phyloP scores from a whole-genome alignment of 2,329 filamentous ascomycete species.

The Coleophoma eucalyptorum region DNA sequence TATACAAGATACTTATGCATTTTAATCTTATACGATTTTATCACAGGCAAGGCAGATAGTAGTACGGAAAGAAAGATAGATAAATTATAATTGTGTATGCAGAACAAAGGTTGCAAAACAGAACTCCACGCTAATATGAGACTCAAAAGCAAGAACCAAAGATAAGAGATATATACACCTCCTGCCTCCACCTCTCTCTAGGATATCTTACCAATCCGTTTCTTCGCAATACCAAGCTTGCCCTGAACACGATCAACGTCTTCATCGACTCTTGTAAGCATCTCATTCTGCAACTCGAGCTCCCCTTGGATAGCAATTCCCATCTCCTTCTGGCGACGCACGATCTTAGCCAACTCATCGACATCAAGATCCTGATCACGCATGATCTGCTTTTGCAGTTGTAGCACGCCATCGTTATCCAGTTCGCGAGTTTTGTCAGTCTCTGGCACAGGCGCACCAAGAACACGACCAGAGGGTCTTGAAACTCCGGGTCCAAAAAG shows the following conservation, averaged over 20 bases:
- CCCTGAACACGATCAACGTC: slow-evolving; percentile 62
- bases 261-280: slow-evolving; percentile 63
- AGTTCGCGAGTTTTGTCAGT: slow-evolving; percentile 73
- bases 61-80: too few species aligned
- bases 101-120: neutral
- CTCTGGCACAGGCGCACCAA: slow-evolving; percentile 70
- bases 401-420: slow-evolving; percentile 70
- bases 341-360: slow-evolving; percentile 62
- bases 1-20: too few species aligned
- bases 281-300: slow-evolving; percentile 65
- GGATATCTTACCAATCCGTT: slow-evolving; percentile 61
- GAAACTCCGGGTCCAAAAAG: slow-evolving; percentile 39
- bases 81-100: too few species aligned
- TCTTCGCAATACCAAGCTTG: slow-evolving; percentile 73
- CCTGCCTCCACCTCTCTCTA: neutral
- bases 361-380: slow-evolving; percentile 71
- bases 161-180: neutral
- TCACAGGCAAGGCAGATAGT: too few species aligned
- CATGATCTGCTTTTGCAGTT: slow-evolving; percentile 73
- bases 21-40: too few species aligned
- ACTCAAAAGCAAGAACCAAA: slow-evolving; percentile 2
- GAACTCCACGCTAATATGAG: slow-evolving; percentile 10
- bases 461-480: slow-evolving; percentile 54
- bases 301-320: slow-evolving; percentile 73
- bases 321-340: slow-evolving; percentile 73